These are phyloP conservation scores for Pueraria montana DNA, from an alignment of 306 rosid species.

Conservation along the genomic window DNA sequence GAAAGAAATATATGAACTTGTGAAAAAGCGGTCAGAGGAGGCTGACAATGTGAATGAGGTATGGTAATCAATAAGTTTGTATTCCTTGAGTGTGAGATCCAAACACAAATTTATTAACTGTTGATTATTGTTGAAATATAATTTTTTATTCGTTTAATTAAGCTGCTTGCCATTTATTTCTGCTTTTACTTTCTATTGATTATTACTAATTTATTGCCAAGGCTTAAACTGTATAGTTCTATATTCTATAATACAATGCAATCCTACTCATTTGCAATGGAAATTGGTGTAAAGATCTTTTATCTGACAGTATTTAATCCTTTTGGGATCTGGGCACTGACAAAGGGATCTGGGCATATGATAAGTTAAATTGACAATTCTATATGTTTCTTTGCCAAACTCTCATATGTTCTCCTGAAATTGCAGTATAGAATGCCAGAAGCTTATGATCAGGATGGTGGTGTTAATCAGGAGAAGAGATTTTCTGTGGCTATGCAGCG, in stretches of 20 bases:
- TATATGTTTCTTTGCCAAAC: conserved; percentile 19
- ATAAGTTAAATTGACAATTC: conserved; percentile 38
- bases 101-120: conserved; percentile 33
- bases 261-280: conserved; percentile 26
- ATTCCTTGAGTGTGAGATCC: conserved; percentile 20
- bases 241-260: background rate
- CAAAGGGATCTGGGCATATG: conserved; percentile 22
- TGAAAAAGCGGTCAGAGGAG: conserved; percentile 83
- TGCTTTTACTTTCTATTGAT: conserved; percentile 23
- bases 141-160: background rate
- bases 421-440: conserved; percentile 95
- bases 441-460: conserved; percentile 90
- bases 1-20: conserved; percentile 80
- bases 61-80: conserved; percentile 50
- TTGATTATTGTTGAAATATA: conserved; percentile 34
- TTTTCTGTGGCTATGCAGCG: conserved; percentile 75
- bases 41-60: conserved; percentile 76
- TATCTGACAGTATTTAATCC: background rate
- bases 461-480: conserved; percentile 87
- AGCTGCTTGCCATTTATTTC: conserved; percentile 34
- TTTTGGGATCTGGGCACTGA: conserved; percentile 21
- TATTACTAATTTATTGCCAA: background rate
- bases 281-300: conserved; percentile 31
- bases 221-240: background rate
- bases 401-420: conserved; percentile 43